Base-by-base conservation (phyloP, 441 rosid genomes). In the Cnidoscolus chayamansa region DNA sequence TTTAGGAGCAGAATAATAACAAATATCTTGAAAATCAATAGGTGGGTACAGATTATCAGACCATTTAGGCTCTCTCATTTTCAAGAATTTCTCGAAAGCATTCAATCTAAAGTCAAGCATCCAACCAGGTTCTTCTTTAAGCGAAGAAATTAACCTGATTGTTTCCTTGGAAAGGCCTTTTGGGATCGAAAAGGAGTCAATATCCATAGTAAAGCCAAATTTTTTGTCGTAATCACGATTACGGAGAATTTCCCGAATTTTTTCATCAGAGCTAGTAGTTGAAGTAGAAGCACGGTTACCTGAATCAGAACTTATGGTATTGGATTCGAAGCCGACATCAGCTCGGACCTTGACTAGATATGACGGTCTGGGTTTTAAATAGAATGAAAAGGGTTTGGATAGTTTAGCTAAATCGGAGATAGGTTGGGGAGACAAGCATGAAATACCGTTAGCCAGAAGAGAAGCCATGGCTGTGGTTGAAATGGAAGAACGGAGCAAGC, bases 1-100 rank as follows among this genome's bases (percentile, higher is more conserved):
- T 72, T 89, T 89, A 7, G 99, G 98, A 61, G 98, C 99, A 5
- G 97, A 94, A 76, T 94, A 92, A 70, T 90, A 94, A 74, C 97
- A 89, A 17, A 94, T 72, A 73, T 94, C 92, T 77, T 92, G 97
- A 77, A 92, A 90, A 77, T 94, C 73, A 59, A 92, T 89, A 0
- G 87, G 74, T 25, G 83, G 89, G 76, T 95, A 88, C 2, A 76
- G 71, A 74, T 95, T 92, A 79, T 95, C 95, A 57, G 99, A 95
- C 98, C 98, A 95, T 2, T 77, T 77, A 49, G 99, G 99, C 63
- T 89, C 96, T 71, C 80, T 82, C 78, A 92, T 50, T 37, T 77
- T 85, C 81, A 91, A 40, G 74, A 91, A 93, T 76, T 84, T 91
- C 43, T 86, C 96, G 56, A 84, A 93, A 61, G 99, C 97, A 74